These are phyloP conservation scores for Paecilomyces dactylethromorphus DNA, from an alignment of 2,329 filamentous ascomycete genomes.

Conservation along the genomic window DNA sequence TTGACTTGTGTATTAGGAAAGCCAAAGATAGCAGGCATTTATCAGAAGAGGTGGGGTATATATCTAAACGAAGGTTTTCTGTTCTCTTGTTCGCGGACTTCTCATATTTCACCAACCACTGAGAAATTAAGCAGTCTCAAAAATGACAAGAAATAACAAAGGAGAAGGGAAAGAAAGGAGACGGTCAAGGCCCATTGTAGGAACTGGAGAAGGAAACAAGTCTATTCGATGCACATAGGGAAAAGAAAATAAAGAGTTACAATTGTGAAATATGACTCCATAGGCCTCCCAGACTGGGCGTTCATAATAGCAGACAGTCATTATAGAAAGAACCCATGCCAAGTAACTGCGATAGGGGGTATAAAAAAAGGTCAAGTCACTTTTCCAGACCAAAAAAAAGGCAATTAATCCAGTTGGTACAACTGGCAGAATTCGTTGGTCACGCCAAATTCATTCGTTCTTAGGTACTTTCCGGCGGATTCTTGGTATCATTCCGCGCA, in stretches of 20 bases:
- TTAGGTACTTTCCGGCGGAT: neutral
- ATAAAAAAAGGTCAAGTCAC: neutral
- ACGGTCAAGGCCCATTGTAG: neutral
- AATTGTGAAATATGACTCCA: neutral
- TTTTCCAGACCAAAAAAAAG: neutral
- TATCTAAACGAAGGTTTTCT: neutral
- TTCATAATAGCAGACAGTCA: neutral
- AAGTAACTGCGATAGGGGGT: neutral
- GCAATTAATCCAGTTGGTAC: neutral
- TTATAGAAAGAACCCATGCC: neutral
- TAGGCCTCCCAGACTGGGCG: neutral
- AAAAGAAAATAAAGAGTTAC: neutral
- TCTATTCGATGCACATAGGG: neutral
- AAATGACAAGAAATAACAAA: neutral
- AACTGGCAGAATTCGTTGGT: neutral
- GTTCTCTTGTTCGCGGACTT: neutral
- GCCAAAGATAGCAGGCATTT: neutral
- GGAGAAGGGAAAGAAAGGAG: neutral
- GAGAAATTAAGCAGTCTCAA: neutral
- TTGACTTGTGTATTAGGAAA: neutral
- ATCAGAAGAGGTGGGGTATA: neutral
- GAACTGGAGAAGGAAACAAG: neutral
- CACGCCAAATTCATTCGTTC: neutral
- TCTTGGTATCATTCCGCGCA: neutral
- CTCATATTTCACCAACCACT: neutral